These are phyloP conservation scores for Coemansia sp. DNA, from an alignment of 371 early-diverging fungal genomes.

Conservation along the genomic window DNA sequence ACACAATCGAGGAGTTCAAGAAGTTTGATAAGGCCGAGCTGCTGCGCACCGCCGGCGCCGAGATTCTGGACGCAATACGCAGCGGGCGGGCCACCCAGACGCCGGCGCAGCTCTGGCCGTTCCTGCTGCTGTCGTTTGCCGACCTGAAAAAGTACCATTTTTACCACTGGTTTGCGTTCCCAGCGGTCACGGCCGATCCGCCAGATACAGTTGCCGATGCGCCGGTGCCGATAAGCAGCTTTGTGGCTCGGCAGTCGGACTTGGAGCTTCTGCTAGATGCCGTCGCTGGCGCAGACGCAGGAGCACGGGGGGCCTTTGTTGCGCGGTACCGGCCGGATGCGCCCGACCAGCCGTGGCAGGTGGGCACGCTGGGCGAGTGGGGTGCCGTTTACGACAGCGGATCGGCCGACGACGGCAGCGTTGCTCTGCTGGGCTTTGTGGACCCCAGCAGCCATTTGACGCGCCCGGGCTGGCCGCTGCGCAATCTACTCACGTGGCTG, in stretches of 20 bases:
- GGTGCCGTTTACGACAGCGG: conserved; percentile 21
- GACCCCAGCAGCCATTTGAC: conserved; percentile 74
- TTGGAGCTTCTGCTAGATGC: conserved; percentile 16
- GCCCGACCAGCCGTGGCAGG: conserved; percentile 1
- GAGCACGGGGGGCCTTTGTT: conserved; percentile 20
- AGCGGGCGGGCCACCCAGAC: conserved; percentile 62
- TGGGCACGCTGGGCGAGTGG: conserved; percentile 48
- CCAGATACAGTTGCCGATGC: conserved; percentile 16
- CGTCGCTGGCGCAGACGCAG: neutral
- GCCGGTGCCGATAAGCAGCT: conserved; percentile 3
- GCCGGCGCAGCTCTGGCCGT: conserved; percentile 64
- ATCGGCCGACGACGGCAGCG: neutral
- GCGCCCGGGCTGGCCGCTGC: conserved; percentile 87
- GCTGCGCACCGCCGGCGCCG: conserved; percentile 60
- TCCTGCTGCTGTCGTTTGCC: conserved; percentile 81
- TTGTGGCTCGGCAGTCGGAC: conserved; percentile 13
- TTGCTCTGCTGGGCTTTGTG: conserved; percentile 65
- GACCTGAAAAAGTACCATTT: conserved; percentile 93
- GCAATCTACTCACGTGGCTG: conserved; percentile 75
- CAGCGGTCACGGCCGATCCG: conserved; percentile 58
- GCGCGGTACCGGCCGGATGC: conserved; percentile 6
- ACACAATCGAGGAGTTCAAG: conserved; percentile 91
- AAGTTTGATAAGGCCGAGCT: conserved; percentile 68
- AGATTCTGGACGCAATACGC: conserved; percentile 68
- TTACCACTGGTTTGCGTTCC: conserved; percentile 92